These are phyloP conservation scores for Amesomyces nigricolor DNA, from an alignment of 2,329 filamentous ascomycete species.

Conservation along the genomic window DNA sequence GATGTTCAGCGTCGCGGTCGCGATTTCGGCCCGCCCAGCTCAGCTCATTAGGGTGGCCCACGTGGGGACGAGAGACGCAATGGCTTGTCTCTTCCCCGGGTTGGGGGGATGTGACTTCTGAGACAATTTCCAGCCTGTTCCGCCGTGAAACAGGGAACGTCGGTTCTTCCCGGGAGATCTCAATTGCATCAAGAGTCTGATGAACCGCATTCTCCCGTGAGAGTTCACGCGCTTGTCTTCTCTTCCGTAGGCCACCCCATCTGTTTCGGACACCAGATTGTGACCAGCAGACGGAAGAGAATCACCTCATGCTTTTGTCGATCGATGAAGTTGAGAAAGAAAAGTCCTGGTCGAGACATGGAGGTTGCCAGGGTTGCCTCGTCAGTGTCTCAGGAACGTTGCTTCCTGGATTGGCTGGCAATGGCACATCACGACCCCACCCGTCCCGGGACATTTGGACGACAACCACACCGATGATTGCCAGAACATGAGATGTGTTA, in stretches of 20 bases:
- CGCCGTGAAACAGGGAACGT: not conserved
- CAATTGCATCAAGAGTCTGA: not conserved
- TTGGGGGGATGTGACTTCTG: not conserved
- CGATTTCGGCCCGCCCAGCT: not conserved
- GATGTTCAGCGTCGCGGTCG: not conserved
- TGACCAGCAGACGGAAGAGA: not conserved
- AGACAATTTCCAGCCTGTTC: not conserved
- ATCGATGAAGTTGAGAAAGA: not conserved
- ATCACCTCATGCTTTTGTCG: not conserved
- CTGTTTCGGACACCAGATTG: too few relatives aligned
- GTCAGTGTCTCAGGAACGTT: not conserved
- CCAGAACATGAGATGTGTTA: too few relatives aligned
- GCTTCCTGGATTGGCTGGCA: constrained; percentile 1
- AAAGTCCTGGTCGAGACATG: not conserved
- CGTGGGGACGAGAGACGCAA: constrained; percentile 8
- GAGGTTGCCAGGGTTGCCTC: not conserved
- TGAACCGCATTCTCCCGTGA: constrained; percentile 4
- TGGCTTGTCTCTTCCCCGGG: constrained; percentile 9
- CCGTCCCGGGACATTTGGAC: not conserved
- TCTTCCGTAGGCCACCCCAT: too few relatives aligned
- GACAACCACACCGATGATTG: not conserved
- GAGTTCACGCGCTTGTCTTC: not conserved
- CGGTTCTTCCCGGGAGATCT: not conserved
- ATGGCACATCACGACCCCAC: not conserved
- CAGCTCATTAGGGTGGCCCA: constrained; percentile 4